Percentiles rank a stretch among this genome's conserved stretches.
Conservation (phyloP, 1,284 basidiomycete genomes). For the Athelia sp. region DNA sequence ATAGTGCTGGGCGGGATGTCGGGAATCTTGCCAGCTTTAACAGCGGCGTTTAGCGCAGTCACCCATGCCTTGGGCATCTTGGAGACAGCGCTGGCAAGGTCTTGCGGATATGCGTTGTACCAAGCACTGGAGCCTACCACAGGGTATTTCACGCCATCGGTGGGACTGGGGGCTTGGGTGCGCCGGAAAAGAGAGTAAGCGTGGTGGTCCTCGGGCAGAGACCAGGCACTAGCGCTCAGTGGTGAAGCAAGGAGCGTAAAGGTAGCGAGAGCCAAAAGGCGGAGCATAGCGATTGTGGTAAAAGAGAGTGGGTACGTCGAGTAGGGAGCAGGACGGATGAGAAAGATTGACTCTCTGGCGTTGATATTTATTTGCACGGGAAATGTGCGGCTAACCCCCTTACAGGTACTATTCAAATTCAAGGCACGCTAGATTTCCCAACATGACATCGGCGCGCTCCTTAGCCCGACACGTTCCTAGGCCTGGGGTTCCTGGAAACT, state of each 20-base stretch:
- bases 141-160: slow-evolving; percentile 41
- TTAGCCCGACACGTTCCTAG: too few relatives aligned
- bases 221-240: slow-evolving; percentile 45
- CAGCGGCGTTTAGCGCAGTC: slow-evolving; percentile 39
- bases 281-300: background rate
- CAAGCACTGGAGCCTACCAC: slow-evolving; percentile 39
- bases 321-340: background rate
- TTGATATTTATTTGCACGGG: background rate
- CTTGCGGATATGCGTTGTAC: slow-evolving; percentile 24
- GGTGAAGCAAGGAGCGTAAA: slow-evolving; percentile 29
- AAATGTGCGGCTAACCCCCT: too few relatives aligned
- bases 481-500: too few relatives aligned
- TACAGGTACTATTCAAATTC: too few relatives aligned
- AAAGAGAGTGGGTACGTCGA: background rate
- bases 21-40: slow-evolving; percentile 58
- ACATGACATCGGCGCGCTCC: too few relatives aligned
- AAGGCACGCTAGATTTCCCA: too few relatives aligned
- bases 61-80: slow-evolving; percentile 36
- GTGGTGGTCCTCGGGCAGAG: slow-evolving; percentile 50
- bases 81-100: slow-evolving; percentile 18
- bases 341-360: background rate
- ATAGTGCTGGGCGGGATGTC: slow-evolving; percentile 49
- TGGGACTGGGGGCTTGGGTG: slow-evolving; percentile 18
- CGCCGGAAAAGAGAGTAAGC: slow-evolving; percentile 56
- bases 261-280: slow-evolving; percentile 27